phyloP scores from a whole-genome alignment of 2,329 filamentous ascomycete species.

The Stachybotrys chlorohalonatus region DNA sequence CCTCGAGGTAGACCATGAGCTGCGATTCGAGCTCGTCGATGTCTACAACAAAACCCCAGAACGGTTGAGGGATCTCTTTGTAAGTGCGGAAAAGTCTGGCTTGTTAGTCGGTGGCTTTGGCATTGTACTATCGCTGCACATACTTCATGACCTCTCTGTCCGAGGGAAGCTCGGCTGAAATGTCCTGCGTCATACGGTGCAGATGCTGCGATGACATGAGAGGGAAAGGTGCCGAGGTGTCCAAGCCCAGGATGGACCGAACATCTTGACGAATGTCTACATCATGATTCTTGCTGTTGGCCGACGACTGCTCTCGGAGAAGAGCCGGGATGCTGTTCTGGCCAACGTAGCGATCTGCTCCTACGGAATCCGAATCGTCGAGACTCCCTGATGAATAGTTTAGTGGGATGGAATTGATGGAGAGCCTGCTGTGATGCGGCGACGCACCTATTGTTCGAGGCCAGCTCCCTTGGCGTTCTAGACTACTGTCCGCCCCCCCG shows the following conservation, averaged over 20 bases:
- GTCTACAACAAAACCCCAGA: conserved; percentile 60
- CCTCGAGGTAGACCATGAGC: conserved; percentile 57
- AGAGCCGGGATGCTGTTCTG: conserved; percentile 62
- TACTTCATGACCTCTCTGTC: conserved; percentile 60
- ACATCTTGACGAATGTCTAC: conserved; percentile 55
- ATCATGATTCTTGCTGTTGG: conserved; percentile 40
- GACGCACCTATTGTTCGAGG: conserved; percentile 29
- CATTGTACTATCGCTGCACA: conserved; percentile 11
- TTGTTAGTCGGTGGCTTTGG: conserved; percentile 3
- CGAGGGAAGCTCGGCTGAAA: conserved; percentile 51
- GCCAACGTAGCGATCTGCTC: conserved; percentile 50
- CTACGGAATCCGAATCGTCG: conserved; percentile 45
- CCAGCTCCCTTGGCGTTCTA: conserved; percentile 31
- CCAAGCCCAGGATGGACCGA: conserved; percentile 55
- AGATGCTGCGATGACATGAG: conserved; percentile 57
- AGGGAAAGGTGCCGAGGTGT: conserved; percentile 58
- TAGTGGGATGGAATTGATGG: conserved; percentile 9
- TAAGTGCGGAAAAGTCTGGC: conserved; percentile 54
- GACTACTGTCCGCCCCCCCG: conserved; percentile 21
- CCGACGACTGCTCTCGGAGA: conserved; percentile 49
- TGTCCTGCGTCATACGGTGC: conserved; percentile 50
- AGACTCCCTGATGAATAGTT: conserved; percentile 23
- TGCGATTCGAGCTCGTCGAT: conserved; percentile 57
- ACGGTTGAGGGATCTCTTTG: conserved; percentile 58
- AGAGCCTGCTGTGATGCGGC: conserved; percentile 3